Base-by-base conservation (phyloP, 139 green algal genomes). In the Chlorella ohadii region DNA sequence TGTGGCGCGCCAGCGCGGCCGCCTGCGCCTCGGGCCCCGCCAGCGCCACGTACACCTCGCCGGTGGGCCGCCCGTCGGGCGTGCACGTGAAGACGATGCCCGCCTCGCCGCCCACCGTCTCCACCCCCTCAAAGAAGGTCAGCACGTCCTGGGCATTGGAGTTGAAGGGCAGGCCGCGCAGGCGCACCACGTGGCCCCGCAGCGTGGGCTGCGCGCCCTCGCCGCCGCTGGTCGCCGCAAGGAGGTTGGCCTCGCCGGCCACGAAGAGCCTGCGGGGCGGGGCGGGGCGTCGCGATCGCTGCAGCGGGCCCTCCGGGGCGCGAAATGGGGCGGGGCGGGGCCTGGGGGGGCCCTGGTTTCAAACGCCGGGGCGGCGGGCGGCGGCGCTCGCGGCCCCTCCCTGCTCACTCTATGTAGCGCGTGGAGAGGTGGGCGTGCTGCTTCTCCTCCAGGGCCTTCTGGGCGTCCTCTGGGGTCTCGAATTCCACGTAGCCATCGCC, bases 1-100 rank as follows among this genome's bases (percentile, higher is more conserved):
- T 95, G 84, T 97, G 91, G 61, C 85, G 80, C 36, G 85, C 89
- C 64, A 97, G 90, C 56, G 92, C 93, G 34, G 89, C 87, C 36
- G 90, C 76, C 84, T 91, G 85, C 7, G 67, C 90, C 33, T 90
- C 88, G 56, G 93, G 87, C 23, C 79, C 82, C 51, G 88, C 65
- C 55, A 98, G 87, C 87, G 97, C 94, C 28, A 96, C 94, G 75
- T 94, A 98, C 0, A 93, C 95, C 79, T 98, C 95, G 15, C 95
- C 95, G 4, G 94, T 96, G n/a, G 93, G 91, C 4, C 95, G 89
- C 20, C 95, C 94, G 44, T 97, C 93, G 19, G 84, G 85, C 0
- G 83, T 91, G 73, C 76, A 86, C 0, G 95, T 93, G 85, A 98
- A 94, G 0, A 96, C 84, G 12, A 98, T 87, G 23, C 89, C 91